Base-by-base conservation (phyloP, 495 filamentous ascomycete species). In the Aspergillus heteromorphus region DNA sequence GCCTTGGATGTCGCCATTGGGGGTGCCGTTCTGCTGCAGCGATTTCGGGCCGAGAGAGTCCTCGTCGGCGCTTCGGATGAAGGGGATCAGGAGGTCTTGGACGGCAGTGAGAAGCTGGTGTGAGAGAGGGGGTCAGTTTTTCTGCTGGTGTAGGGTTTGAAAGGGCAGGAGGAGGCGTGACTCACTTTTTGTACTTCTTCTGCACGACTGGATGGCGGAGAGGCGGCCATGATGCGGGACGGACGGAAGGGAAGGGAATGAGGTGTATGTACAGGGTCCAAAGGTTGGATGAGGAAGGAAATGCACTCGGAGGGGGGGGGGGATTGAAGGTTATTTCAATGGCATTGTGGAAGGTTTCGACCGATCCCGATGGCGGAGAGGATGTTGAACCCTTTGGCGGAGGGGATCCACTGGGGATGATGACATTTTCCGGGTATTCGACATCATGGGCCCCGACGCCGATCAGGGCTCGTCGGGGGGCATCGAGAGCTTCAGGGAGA, bases 21-120 rank as follows among this genome's bases (percentile, higher is more conserved):
- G 52, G 18, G 51, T 48, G n/a, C 77, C 77, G 60, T 84, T 79
- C 36, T 78, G 79, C 36, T 78, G 79, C 14, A 73, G 72, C 16
- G 73, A 68, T 57, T 80, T 79, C 18, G 65, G 61, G 11, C 66
- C 59, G 19, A 76, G 75, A 48, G 55, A 54, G 51, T 84, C 82
- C 49, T 86, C 74, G 68, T 95, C 90, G 49, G 90, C 90, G 11
- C 79, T 76, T 40, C 77, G 80, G 58, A 96, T 86, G 69, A 91
- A 93, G 1, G 87, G 87, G 21, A 93, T 78, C 23, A 96, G 76
- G 30, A 91, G 79, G 27, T 80, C 73, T 76, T 89, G 80, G 38
- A 92, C 83, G 9, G 88, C 83, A 55, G 78, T 78, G 10, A 95
- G 73, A 29, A 93, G 79, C 90, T 92, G 56, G 40, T 41, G 43